phyloP scores from a whole-genome alignment of 1,139 yeast genomes.

The Schwanniomyces etchellsii region DNA sequence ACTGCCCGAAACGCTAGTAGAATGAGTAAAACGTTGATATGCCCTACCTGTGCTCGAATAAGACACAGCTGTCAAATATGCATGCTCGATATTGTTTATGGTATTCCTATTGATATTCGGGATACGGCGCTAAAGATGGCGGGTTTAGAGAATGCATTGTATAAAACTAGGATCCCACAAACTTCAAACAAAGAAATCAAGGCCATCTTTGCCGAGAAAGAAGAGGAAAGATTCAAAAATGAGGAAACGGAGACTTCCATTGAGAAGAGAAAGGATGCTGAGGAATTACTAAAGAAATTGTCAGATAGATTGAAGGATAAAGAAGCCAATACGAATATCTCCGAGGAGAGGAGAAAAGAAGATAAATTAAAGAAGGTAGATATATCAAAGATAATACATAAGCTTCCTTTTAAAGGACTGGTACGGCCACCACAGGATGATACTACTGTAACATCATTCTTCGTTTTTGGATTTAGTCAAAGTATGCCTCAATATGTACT shows the following conservation, averaged over 20 bases:
- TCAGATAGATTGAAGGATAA: conserved; percentile 29
- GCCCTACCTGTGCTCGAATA: conserved; percentile 72
- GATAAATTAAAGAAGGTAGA: conserved; percentile 25
- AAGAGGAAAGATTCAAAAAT: conserved; percentile 15
- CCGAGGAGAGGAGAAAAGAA: conserved; percentile 5
- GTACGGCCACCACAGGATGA: conserved; percentile 39
- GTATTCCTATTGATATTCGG: conserved; percentile 70
- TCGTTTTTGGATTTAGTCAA: conserved; percentile 66
- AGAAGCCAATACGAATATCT: conserved; percentile 1
- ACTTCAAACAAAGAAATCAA: conserved; percentile 34
- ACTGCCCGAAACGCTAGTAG: conserved; percentile 28
- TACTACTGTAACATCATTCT: conserved; percentile 44
- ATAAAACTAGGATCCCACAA: conserved; percentile 7
- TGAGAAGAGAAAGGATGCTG: conserved; percentile 8
- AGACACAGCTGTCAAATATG: conserved; percentile 87
- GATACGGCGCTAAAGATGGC: conserved; percentile 81
- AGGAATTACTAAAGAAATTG: conserved; percentile 30
- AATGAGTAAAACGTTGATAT: conserved; percentile 52
- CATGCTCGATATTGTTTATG: conserved; percentile 73
- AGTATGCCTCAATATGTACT: conserved; percentile 62
- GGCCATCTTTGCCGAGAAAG: conserved; percentile 35
- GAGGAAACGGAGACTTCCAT: conserved; percentile 1
- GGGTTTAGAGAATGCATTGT: conserved; percentile 36
- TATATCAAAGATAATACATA: conserved; percentile 43
- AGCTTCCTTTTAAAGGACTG: conserved; percentile 58